Percentiles rank a stretch among this genome's conserved stretches.
These are phyloP conservation scores for Adansonia digitata DNA, from an alignment of 345 rosid species.

Conservation along the genomic window DNA sequence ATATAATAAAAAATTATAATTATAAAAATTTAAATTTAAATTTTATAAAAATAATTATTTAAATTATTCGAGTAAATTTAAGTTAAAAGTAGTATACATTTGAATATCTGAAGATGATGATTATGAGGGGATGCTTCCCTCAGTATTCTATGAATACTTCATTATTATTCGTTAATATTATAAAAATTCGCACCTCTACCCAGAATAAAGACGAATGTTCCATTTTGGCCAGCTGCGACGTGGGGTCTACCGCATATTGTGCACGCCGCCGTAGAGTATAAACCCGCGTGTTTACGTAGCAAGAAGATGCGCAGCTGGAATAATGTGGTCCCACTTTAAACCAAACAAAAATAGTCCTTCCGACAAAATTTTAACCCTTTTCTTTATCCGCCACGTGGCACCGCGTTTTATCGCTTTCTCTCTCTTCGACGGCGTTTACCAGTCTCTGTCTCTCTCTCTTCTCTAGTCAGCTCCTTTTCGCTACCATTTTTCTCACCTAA, in stretches of 20 bases:
- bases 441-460: too few species aligned
- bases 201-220: not conserved
- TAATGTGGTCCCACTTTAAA: not conserved
- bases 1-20: too few species aligned
- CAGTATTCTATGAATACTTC: not conserved
- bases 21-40: too few species aligned
- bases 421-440: slow-evolving; percentile 46
- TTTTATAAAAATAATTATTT: too few species aligned
- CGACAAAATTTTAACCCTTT: not conserved
- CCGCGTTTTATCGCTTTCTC: slow-evolving; percentile 40
- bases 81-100: too few species aligned
- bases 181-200: not conserved
- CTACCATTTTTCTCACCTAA: not conserved
- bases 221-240: not conserved
- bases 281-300: not conserved
- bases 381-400: slow-evolving; percentile 28
- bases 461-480: not conserved
- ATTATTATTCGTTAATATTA: not conserved
- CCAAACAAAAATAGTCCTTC: slow-evolving; percentile 2
- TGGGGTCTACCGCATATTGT: not conserved
- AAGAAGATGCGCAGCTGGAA: too few species aligned
- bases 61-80: too few species aligned
- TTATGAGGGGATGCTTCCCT: too few species aligned
- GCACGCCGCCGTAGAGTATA: not conserved
- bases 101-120: too few species aligned